These are phyloP conservation scores for Kazachstania africana DNA, from an alignment of 805 yeast species.

Conservation along the genomic window DNA sequence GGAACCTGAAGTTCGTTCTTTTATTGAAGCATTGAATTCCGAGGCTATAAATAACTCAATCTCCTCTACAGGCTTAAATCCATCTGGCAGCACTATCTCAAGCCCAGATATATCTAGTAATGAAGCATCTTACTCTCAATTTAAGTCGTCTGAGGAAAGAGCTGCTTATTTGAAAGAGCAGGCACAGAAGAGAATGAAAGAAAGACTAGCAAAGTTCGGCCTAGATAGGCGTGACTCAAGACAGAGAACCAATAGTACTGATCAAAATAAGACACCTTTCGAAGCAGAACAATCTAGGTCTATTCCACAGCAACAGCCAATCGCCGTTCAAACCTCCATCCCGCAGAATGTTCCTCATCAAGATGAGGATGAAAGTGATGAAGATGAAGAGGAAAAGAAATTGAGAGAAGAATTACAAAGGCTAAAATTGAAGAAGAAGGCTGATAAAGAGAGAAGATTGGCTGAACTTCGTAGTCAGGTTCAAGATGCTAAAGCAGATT, in stretches of 20 bases:
- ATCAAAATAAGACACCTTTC: constrained; percentile 3
- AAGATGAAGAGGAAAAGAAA: constrained; percentile 37
- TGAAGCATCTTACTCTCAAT: constrained; percentile 4
- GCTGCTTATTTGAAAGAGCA: constrained; percentile 76
- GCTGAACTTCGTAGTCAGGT: constrained; percentile 49
- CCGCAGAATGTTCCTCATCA: too few relatives aligned
- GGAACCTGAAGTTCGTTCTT: constrained; percentile 45
- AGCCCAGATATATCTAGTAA: background rate
- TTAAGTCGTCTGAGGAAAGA: constrained; percentile 49
- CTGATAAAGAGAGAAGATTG: constrained; percentile 47
- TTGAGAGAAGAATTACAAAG: constrained; percentile 29
- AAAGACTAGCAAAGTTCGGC: constrained; percentile 72
- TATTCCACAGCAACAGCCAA: constrained; percentile 4
- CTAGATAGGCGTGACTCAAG: constrained; percentile 32
- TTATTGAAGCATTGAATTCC: constrained; percentile 44
- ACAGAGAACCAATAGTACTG: constrained; percentile 1
- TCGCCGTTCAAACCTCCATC: background rate
- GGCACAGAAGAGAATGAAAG: constrained; percentile 73
- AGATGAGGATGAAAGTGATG: constrained; percentile 25
- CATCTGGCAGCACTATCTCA: constrained; percentile 2
- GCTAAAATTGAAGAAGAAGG: constrained; percentile 39
- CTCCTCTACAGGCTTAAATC: background rate
- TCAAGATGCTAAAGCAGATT: constrained; percentile 36
- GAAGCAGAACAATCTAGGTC: constrained; percentile 4
- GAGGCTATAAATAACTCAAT: background rate